Percentiles rank a stretch among this genome's conserved stretches.
phyloP scores from a whole-genome alignment of 179 eudicot species.

The Pouteria campechiana region DNA sequence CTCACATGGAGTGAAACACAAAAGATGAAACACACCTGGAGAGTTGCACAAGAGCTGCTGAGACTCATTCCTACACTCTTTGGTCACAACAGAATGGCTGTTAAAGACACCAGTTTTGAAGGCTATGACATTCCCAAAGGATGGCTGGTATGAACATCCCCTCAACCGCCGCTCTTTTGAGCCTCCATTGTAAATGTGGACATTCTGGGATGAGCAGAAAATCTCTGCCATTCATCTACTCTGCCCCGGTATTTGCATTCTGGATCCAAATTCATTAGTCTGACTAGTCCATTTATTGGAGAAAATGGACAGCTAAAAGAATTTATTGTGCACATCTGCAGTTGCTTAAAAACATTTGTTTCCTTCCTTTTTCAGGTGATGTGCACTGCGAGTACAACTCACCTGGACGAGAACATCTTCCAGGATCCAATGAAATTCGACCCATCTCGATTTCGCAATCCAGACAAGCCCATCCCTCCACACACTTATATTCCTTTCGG shows the following conservation, averaged over 20 bases:
- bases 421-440: constrained; percentile 7
- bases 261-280: too few relatives aligned
- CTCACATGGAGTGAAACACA: constrained; percentile 5
- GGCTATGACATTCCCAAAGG: constrained; percentile 7
- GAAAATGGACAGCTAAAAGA: too few relatives aligned
- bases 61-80: constrained; percentile 2
- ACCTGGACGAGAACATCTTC: constrained; percentile 15
- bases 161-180: too few relatives aligned
- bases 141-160: constrained; percentile 1
- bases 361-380: constrained; percentile 7
- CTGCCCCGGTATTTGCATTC: too few relatives aligned
- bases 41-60: constrained; percentile 6
- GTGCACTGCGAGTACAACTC: constrained; percentile 13
- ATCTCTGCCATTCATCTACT: too few relatives aligned
- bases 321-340: too few relatives aligned
- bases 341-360: too few relatives aligned
- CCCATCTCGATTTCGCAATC: constrained; percentile 1
- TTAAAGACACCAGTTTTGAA: constrained; percentile 1
- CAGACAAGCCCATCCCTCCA: constrained; percentile 3
- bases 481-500: constrained; percentile 9
- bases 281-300: too few relatives aligned
- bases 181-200: too few relatives aligned
- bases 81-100: constrained; percentile 1
- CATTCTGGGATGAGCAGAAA: too few relatives aligned
- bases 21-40: constrained; percentile 8